phyloP scores from a whole-genome alignment of 495 filamentous ascomycete species.

The Penicillium bialowiezense region DNA sequence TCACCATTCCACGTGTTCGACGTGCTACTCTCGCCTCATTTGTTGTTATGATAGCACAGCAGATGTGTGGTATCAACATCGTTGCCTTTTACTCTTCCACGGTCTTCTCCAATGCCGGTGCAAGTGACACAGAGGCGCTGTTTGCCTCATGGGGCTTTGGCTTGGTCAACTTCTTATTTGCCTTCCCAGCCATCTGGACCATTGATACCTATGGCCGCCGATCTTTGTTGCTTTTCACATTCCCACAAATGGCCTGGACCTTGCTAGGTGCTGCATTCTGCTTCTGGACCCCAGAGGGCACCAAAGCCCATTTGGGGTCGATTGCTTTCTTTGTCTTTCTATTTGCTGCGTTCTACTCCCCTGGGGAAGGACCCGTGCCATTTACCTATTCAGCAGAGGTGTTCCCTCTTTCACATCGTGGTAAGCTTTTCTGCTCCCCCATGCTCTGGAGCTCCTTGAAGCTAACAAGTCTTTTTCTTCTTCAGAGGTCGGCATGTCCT shows the following conservation, averaged over 20 bases:
- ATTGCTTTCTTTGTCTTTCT: slow-evolving; percentile 67
- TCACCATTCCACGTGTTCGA: slow-evolving; percentile 65
- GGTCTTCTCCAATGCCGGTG: slow-evolving; percentile 65
- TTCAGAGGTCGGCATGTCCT: slow-evolving; percentile 67
- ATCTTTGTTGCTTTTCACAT: slow-evolving; percentile 75
- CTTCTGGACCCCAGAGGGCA: slow-evolving; percentile 58
- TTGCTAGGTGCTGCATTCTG: slow-evolving; percentile 70
- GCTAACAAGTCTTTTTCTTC: slow-evolving; percentile 5
- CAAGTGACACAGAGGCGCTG: slow-evolving; percentile 55
- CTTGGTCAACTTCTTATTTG: slow-evolving; percentile 78
- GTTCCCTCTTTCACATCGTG: slow-evolving; percentile 72
- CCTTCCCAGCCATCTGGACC: slow-evolving; percentile 77
- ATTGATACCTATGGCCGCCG: slow-evolving; percentile 86
- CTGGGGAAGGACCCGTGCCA: slow-evolving; percentile 69
- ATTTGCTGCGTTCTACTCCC: slow-evolving; percentile 66
- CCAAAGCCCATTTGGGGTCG: slow-evolving; percentile 51
- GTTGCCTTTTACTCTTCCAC: slow-evolving; percentile 83
- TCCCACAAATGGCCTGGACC: slow-evolving; percentile 83
- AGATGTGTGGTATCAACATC: slow-evolving; percentile 79
- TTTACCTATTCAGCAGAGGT: slow-evolving; percentile 78
- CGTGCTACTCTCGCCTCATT: slow-evolving; percentile 63
- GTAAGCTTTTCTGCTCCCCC: no score
- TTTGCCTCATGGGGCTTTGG: slow-evolving; percentile 82
- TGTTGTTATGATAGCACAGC: slow-evolving; percentile 73
- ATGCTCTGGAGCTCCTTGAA: slow-evolving; percentile 3